phyloP scores from a whole-genome alignment of 2,329 filamentous ascomycete genomes.

The Diaporthe citrichinensis region DNA sequence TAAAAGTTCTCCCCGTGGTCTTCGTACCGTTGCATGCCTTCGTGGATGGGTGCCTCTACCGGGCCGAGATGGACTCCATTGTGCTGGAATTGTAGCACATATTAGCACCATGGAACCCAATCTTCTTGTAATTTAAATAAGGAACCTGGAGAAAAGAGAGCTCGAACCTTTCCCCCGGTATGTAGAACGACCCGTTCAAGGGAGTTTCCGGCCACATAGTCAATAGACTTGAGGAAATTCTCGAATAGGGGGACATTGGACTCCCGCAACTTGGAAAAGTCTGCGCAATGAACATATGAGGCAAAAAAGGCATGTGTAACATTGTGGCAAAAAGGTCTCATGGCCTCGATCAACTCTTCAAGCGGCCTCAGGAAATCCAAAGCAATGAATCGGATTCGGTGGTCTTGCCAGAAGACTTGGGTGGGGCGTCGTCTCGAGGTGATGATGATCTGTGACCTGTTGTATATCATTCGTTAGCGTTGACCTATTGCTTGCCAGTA shows the following conservation, averaged over 20 bases:
- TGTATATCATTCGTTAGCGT: background rate
- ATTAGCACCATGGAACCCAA: conserved; percentile 43
- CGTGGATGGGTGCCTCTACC: conserved; percentile 58
- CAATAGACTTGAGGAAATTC: conserved; percentile 39
- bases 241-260: conserved; percentile 39
- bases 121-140: background rate
- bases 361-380: conserved; percentile 40
- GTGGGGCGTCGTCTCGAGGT: conserved; percentile 31
- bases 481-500: background rate
- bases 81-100: conserved; percentile 54
- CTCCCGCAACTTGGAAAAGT: conserved; percentile 38
- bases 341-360: conserved; percentile 36
- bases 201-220: conserved; percentile 12
- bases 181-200: conserved; percentile 36
- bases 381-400: conserved; percentile 37
- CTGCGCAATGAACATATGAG: conserved; percentile 38
- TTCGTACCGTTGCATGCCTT: conserved; percentile 56
- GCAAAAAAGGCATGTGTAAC: conserved; percentile 41
- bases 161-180: conserved; percentile 38
- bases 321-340: conserved; percentile 31
- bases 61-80: conserved; percentile 63
- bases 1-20: conserved; percentile 60
- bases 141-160: background rate
- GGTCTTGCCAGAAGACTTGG: conserved; percentile 38
- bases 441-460: conserved; percentile 38